Evolutionary conservation across 495 filamentous ascomycete species (phyloP).

Genomic region (Geoglossum glabrum): DNA sequence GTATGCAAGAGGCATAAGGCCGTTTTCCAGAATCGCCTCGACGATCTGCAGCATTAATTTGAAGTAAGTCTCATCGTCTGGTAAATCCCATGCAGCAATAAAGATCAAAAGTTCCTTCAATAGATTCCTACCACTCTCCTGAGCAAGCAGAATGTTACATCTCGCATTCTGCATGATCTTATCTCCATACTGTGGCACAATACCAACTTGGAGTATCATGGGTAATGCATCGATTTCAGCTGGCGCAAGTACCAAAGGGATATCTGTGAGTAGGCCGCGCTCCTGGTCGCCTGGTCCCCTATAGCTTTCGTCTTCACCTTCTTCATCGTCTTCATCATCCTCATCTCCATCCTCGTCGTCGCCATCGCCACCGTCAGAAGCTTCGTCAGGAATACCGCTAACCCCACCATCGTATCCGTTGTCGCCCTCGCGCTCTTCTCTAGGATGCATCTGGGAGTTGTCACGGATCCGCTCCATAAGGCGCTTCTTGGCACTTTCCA

Average conservation of each 20-base stretch:
- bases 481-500: slow-evolving; percentile 37
- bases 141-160: slow-evolving; percentile 70
- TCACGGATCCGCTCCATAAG: slow-evolving; percentile 35
- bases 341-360: slow-evolving; percentile 24
- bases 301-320: slow-evolving; percentile 61
- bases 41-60: slow-evolving; percentile 91
- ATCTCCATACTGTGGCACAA: slow-evolving; percentile 36
- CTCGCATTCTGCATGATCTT: slow-evolving; percentile 65
- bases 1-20: slow-evolving; percentile 75
- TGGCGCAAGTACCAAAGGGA: slow-evolving; percentile 81
- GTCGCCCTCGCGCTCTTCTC: slow-evolving; percentile 24
- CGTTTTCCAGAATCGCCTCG: slow-evolving; percentile 71
- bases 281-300: slow-evolving; percentile 66
- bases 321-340: slow-evolving; percentile 52
- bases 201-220: slow-evolving; percentile 84
- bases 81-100: slow-evolving; percentile 88
- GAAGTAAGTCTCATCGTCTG: slow-evolving; percentile 78
- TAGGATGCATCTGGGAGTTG: slow-evolving; percentile 22
- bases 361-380: slow-evolving; percentile 6
- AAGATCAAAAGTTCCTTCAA: slow-evolving; percentile 83
- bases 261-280: slow-evolving; percentile 71
- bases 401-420: slow-evolving; percentile 19
- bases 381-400: slow-evolving; percentile 26
- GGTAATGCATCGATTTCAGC: slow-evolving; percentile 86
- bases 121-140: slow-evolving; percentile 70